Evolutionary conservation across 2,329 filamentous ascomycete genomes (phyloP).

Genomic region (Metarhizium guizhouense): DNA sequence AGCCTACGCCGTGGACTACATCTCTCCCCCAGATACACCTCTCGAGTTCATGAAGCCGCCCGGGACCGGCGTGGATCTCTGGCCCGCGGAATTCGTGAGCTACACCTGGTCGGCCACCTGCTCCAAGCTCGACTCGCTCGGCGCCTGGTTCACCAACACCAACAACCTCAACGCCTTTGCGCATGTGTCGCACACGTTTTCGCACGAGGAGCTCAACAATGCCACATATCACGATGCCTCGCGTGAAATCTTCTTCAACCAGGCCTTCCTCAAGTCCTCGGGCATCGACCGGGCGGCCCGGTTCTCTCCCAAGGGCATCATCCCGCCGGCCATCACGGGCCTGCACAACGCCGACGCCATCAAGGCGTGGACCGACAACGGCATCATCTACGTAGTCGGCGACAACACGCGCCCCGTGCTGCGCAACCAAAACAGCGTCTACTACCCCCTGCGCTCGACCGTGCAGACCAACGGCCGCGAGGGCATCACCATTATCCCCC

Average conservation of each 20-base stretch:
- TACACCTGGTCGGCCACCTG: slow-evolving; percentile 43
- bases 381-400: slow-evolving; percentile 52
- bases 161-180: slow-evolving; percentile 45
- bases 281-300: slow-evolving; percentile 35
- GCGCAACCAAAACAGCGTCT: slow-evolving; percentile 40
- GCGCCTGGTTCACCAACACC: slow-evolving; percentile 41
- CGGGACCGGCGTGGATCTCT: slow-evolving; percentile 39
- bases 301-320: slow-evolving; percentile 46
- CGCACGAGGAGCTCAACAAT: slow-evolving; percentile 49
- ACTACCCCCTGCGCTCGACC: slow-evolving; percentile 47
- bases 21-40: slow-evolving; percentile 32
- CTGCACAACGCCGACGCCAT: slow-evolving; percentile 56
- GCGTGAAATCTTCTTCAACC: slow-evolving; percentile 52
- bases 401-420: slow-evolving; percentile 51
- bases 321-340: slow-evolving; percentile 55
- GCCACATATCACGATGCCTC: slow-evolving; percentile 47
- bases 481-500: slow-evolving; percentile 47
- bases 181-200: slow-evolving; percentile 55
- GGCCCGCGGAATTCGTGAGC: slow-evolving; percentile 40
- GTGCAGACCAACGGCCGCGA: slow-evolving; percentile 42
- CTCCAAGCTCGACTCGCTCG: slow-evolving; percentile 37
- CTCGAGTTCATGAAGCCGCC: slow-evolving; percentile 37
- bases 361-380: slow-evolving; percentile 48
- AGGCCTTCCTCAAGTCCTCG: slow-evolving; percentile 46
- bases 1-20: slow-evolving; percentile 32